Conservation (phyloP, 208 protist species). For the Lotmaria passim region DNA sequence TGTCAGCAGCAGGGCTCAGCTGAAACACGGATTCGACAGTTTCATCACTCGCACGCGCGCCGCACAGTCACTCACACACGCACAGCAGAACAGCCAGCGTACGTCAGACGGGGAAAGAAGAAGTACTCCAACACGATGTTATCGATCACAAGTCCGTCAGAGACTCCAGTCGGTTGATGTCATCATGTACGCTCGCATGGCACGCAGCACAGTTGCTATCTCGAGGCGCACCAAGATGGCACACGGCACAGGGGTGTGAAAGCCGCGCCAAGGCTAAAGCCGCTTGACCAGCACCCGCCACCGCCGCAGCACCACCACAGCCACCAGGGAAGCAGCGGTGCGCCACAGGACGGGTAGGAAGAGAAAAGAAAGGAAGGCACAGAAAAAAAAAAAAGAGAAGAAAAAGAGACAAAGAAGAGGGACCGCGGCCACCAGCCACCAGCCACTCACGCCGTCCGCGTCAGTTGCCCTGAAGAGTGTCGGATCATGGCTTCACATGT, state of each 20-base stretch:
- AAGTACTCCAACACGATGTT: conserved; percentile 25
- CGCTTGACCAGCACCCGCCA: conserved; percentile 11
- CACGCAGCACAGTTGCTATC: neutral
- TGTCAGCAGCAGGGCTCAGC: conserved; percentile 45
- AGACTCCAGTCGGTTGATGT: conserved; percentile 44
- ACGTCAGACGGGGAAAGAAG: conserved; percentile 33
- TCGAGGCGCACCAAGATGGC: conserved; percentile 43
- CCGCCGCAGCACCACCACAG: neutral
- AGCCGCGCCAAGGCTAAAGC: conserved; percentile 42
- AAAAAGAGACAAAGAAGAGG: no score
- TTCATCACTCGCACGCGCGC: conserved; percentile 39
- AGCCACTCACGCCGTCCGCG: conserved; percentile 13
- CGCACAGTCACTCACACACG: neutral
- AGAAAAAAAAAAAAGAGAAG: no score
- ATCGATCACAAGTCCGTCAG: conserved; percentile 28
- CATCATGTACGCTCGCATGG: conserved; percentile 20
- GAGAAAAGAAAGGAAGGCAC: neutral
- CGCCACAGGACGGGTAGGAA: neutral
- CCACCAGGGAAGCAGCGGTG: no score
- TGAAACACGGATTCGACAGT: conserved; percentile 60
- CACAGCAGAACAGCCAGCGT: neutral
- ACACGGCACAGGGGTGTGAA: conserved; percentile 35
- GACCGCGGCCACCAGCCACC: neutral
- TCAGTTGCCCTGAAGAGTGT: conserved; percentile 39
- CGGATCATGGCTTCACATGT: conserved; percentile 39